Evolutionary conservation across 2,329 filamentous ascomycete species (phyloP).

Genomic region (Penicillium digitatum): DNA sequence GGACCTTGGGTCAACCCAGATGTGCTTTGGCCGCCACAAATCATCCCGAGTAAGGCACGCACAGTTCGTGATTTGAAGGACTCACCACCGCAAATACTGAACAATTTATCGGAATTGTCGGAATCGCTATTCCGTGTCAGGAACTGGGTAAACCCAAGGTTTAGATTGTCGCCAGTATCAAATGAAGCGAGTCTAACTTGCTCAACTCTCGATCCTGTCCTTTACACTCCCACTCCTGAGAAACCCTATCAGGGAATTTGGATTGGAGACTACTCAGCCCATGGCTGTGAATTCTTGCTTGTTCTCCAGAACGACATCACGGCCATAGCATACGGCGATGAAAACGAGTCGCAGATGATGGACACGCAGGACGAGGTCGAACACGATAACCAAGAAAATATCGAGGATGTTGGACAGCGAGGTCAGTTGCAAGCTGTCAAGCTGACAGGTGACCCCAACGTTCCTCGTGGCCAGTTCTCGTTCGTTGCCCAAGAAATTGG

Average conservation of each 20-base stretch:
- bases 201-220: constrained; percentile 67
- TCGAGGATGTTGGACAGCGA: constrained; percentile 51
- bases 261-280: constrained; percentile 83
- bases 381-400: constrained; percentile 47
- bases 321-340: background rate
- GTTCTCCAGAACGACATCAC: constrained; percentile 66
- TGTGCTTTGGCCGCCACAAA: constrained; percentile 71
- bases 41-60: constrained; percentile 61
- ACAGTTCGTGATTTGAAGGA: constrained; percentile 50
- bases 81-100: constrained; percentile 44
- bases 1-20: constrained; percentile 35
- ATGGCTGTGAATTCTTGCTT: constrained; percentile 84
- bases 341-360: background rate
- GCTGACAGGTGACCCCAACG: constrained; percentile 84
- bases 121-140: constrained; percentile 69
- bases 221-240: constrained; percentile 75
- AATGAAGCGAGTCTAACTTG: constrained; percentile 56
- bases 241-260: constrained; percentile 89
- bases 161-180: constrained; percentile 25
- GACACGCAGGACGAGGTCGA: constrained; percentile 6
- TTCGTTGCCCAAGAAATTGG: constrained; percentile 79
- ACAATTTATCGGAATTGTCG: constrained; percentile 56
- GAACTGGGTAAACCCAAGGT: constrained; percentile 67
- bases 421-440: constrained; percentile 81
- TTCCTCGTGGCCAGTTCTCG: constrained; percentile 79